Evolutionary conservation across 1,139 yeast genomes (phyloP).

Genomic region (Protomyces pachydermus): DNA sequence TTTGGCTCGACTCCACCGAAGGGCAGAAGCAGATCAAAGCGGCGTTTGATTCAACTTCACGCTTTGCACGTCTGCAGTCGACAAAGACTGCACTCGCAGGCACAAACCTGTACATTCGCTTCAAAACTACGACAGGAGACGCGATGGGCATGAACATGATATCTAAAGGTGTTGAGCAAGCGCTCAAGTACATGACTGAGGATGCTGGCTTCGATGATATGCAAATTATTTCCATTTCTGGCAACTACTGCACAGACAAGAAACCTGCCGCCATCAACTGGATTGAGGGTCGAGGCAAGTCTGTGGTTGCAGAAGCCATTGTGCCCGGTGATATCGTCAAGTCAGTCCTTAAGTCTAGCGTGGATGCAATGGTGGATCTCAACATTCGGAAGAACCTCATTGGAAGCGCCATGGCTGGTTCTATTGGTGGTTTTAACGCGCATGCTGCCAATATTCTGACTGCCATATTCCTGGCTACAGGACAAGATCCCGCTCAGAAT

Average conservation of each 20-base stretch:
- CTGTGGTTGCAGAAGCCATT: slow-evolving; percentile 95
- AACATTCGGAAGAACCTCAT: slow-evolving; percentile 82
- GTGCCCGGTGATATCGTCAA: slow-evolving; percentile 76
- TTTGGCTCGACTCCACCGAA: slow-evolving; percentile 93
- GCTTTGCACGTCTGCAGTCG: slow-evolving; percentile 91
- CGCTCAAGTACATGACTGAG: slow-evolving; percentile 77
- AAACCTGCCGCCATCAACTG: slow-evolving; percentile 97
- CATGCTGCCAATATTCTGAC: slow-evolving; percentile 96
- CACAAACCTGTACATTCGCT: slow-evolving; percentile 75
- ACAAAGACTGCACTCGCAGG: slow-evolving; percentile 96
- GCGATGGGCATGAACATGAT: slow-evolving; percentile 99
- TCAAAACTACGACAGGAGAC: slow-evolving; percentile 97
- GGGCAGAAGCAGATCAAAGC: slow-evolving; percentile 77
- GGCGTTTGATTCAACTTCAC: slow-evolving; percentile 92
- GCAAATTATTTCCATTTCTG: slow-evolving; percentile 88
- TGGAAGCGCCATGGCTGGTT: slow-evolving; percentile 98
- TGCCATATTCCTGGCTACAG: slow-evolving; percentile 88
- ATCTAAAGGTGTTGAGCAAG: slow-evolving; percentile 91
- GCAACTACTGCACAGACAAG: slow-evolving; percentile 95
- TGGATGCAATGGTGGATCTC: slow-evolving; percentile 83
- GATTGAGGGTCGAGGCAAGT: slow-evolving; percentile 99
- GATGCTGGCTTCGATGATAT: slow-evolving; percentile 91
- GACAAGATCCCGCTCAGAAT: slow-evolving; percentile 58
- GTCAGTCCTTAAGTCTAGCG: slow-evolving; percentile 83
- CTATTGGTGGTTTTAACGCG: slow-evolving; percentile 96